A percentile compares a stretch with the other conserved stretches of the same genome.
Conservation (phyloP, 2,329 filamentous ascomycete species). For the Hypocreales sp. region DNA sequence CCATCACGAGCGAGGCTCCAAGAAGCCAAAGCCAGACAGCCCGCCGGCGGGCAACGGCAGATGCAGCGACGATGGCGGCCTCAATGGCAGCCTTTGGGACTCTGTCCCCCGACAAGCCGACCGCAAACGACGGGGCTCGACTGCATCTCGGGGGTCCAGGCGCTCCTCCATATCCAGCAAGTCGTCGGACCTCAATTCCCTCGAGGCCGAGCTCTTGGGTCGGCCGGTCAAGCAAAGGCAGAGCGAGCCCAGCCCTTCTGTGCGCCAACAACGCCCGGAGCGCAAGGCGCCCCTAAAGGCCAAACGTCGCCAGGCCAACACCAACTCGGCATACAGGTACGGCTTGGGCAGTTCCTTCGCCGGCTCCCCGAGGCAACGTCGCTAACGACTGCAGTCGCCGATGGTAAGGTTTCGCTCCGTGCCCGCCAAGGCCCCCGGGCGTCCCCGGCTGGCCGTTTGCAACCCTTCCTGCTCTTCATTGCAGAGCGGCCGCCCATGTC, state of each 20-base stretch:
- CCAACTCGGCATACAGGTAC: slow-evolving; percentile 23
- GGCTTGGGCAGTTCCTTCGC: too few relatives aligned
- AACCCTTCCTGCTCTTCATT: too few relatives aligned
- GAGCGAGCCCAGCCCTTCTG: slow-evolving; percentile 7
- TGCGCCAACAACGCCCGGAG: slow-evolving; percentile 7
- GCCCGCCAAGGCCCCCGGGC: too few relatives aligned
- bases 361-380: too few relatives aligned
- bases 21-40: slow-evolving; percentile 2
- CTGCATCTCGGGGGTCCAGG: slow-evolving; percentile 10
- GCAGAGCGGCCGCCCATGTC: too few relatives aligned
- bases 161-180: slow-evolving; percentile 15
- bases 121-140: slow-evolving; percentile 7
- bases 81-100: slow-evolving; percentile 2
- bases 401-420: not conserved
- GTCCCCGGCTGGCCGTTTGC: too few relatives aligned
- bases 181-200: slow-evolving; percentile 20
- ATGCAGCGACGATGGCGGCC: slow-evolving; percentile 1
- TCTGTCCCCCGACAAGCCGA: slow-evolving; percentile 3
- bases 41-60: not conserved
- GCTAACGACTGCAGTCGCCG: not conserved
- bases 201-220: slow-evolving; percentile 22
- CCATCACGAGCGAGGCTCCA: slow-evolving; percentile 2
- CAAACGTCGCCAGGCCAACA: slow-evolving; percentile 17
- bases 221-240: slow-evolving; percentile 15
- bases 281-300: slow-evolving; percentile 7